Percentiles rank a stretch among this genome's conserved stretches.
Conservation (phyloP, 345 rosid genomes). For the Lepidium africanum region DNA sequence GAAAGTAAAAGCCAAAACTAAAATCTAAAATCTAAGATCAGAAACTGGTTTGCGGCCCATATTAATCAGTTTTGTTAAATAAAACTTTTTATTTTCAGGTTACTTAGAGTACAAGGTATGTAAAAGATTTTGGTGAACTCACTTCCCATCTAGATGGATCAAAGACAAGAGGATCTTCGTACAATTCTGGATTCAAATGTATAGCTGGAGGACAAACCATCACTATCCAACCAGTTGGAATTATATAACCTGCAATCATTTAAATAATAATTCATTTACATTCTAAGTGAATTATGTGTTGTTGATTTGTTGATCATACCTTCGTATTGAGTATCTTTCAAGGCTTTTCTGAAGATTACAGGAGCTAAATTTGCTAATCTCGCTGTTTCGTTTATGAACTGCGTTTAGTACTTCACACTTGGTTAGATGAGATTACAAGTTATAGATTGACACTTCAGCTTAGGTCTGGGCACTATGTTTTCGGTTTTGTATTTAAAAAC, state of each 20-base stretch:
- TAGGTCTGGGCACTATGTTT: too few species aligned
- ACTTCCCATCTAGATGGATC: constrained; percentile 95
- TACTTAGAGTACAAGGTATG: not conserved
- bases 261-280: not conserved
- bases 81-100: too few species aligned
- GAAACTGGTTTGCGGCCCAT: too few species aligned
- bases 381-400: constrained; percentile 25
- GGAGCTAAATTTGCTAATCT: constrained; percentile 24
- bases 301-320: not conserved
- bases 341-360: constrained; percentile 22
- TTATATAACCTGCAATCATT: constrained; percentile 56
- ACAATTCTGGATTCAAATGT: constrained; percentile 63
- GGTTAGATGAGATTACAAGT: not conserved
- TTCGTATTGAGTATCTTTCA: constrained; percentile 11
- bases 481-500: too few species aligned
- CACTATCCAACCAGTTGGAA: constrained; percentile 90
- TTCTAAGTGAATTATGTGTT: not conserved
- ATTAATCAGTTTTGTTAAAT: too few species aligned
- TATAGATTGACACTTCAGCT: not conserved
- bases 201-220: constrained; percentile 97
- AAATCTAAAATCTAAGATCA: too few species aligned
- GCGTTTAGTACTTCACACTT: not conserved
- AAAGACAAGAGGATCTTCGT: constrained; percentile 67
- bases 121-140: constrained; percentile 4
- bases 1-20: too few species aligned